Percentiles rank a stretch among this genome's conserved stretches.
These are phyloP conservation scores for Lactarius quietus DNA, from an alignment of 768 basidiomycete genomes.

Conservation along the genomic window DNA sequence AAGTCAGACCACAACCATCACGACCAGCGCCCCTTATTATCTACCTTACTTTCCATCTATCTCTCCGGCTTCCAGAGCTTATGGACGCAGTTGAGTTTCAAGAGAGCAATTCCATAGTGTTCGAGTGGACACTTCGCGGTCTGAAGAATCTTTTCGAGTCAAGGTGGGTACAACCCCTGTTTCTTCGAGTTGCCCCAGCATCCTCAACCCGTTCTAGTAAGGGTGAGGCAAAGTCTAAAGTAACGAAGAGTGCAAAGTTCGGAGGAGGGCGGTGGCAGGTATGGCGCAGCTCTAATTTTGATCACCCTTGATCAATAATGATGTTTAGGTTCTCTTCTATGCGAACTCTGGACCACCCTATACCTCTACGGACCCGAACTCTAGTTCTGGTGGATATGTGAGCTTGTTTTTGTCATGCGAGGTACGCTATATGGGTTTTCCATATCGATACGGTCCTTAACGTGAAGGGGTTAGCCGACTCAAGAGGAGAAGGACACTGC, in stretches of 20 bases:
- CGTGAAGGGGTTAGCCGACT: conserved; percentile 54
- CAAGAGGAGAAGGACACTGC: conserved; percentile 68
- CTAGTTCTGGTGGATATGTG: conserved; percentile 50
- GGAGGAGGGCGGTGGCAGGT: conserved; percentile 79
- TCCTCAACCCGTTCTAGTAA: conserved; percentile 38
- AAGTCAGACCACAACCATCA: not conserved
- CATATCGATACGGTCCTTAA: conserved; percentile 2
- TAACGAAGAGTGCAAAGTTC: conserved; percentile 71
- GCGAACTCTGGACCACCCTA: conserved; percentile 62
- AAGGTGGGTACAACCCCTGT: conserved; percentile 42
- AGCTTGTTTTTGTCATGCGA: conserved; percentile 82
- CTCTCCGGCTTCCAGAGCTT: not conserved
- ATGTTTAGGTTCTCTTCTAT: conserved; percentile 70
- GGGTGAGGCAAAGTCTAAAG: conserved; percentile 75
- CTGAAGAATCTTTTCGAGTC: conserved; percentile 72
- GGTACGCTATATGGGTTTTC: conserved; percentile 41
- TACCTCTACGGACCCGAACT: conserved; percentile 35
- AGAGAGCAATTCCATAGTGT: conserved; percentile 55
- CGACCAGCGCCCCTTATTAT: not conserved
- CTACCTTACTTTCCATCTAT: not conserved
- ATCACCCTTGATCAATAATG: conserved; percentile 16
- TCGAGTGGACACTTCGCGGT: conserved; percentile 76
- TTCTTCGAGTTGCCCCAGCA: not conserved
- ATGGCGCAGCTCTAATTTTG: conserved; percentile 27
- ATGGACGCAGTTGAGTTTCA: conserved; percentile 39